Evolutionary conservation across 2,329 filamentous ascomycete genomes (phyloP).

Genomic region (Penicillium oxalicum): DNA sequence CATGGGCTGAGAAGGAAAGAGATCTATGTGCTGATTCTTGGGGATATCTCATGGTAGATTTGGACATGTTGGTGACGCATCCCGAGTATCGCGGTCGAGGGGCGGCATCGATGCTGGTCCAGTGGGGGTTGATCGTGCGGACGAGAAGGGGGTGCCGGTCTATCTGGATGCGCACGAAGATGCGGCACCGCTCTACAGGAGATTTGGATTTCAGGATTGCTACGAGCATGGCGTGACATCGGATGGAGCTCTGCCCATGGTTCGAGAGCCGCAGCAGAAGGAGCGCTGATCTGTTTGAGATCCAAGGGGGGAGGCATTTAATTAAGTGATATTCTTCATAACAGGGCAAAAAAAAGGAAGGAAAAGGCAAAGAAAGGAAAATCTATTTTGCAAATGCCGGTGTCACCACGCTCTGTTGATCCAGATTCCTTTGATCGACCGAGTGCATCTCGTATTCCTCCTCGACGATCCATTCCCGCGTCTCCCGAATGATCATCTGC

Average conservation of each 20-base stretch:
- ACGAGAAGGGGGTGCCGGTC: slow-evolving; percentile 26
- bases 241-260: slow-evolving; percentile 5
- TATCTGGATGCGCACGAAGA: slow-evolving; percentile 34
- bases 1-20: too few relatives aligned
- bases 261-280: slow-evolving; percentile 1
- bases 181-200: slow-evolving; percentile 34
- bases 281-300: too few relatives aligned
- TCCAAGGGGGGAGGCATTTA: too few relatives aligned
- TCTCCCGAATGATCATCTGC: slow-evolving; percentile 18
- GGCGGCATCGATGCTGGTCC: slow-evolving; percentile 32
- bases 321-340: background rate
- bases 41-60: background rate
- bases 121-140: slow-evolving; percentile 32
- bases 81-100: slow-evolving; percentile 36
- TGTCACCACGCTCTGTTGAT: background rate
- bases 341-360: background rate
- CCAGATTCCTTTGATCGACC: background rate
- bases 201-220: slow-evolving; percentile 33
- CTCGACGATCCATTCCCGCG: slow-evolving; percentile 12
- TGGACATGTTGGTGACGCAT: slow-evolving; percentile 26
- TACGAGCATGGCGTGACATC: slow-evolving; percentile 1
- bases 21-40: background rate
- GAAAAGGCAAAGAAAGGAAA: too few relatives aligned
- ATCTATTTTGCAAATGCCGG: too few relatives aligned
- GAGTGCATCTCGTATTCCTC: slow-evolving; percentile 6